Percentiles rank a stretch among this genome's conserved stretches.
Evolutionary conservation across 169 alveolate genomes (phyloP).

Genomic region (Eimeria tenella): DNA sequence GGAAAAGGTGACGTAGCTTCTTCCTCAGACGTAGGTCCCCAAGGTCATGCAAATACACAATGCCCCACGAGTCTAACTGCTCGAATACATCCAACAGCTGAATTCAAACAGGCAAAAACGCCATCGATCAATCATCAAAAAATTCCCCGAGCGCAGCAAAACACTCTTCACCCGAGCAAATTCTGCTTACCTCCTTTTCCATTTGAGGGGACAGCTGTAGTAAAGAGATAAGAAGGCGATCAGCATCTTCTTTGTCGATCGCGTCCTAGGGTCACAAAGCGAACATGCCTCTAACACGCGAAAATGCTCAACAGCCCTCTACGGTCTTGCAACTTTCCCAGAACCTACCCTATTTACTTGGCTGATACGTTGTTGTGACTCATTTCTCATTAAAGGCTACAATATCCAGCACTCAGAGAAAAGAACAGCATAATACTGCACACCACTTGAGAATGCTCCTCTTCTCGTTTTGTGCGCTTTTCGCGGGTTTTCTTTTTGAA

Average conservation of each 20-base stretch:
- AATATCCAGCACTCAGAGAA: too few relatives aligned
- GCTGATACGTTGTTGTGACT: too few relatives aligned
- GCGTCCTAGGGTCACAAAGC: neutral
- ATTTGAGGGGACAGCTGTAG: constrained; percentile 57
- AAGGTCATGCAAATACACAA: constrained; percentile 66
- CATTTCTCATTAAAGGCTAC: too few relatives aligned
- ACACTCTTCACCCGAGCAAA: neutral
- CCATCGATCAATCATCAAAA: neutral
- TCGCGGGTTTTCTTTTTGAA: constrained; percentile 46
- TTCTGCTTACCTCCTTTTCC: constrained; percentile 45
- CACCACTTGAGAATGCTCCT: constrained; percentile 6
- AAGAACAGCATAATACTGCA: neutral
- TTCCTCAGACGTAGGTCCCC: constrained; percentile 70
- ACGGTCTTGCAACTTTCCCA: neutral
- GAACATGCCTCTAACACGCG: neutral
- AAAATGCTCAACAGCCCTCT: neutral
- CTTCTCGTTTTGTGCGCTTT: constrained; percentile 7
- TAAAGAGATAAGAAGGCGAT: constrained; percentile 25
- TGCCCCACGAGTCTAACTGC: constrained; percentile 68
- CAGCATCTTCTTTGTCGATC: constrained; percentile 38
- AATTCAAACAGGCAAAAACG: neutral
- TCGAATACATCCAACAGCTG: constrained; percentile 71
- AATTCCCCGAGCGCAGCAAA: neutral
- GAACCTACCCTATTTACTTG: too few relatives aligned
- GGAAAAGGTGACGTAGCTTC: constrained; percentile 77